A percentile compares a stretch with the other conserved stretches of the same genome.
Evolutionary conservation across 2,329 filamentous ascomycete species (phyloP).

Genomic region (Didymella arachidicola): DNA sequence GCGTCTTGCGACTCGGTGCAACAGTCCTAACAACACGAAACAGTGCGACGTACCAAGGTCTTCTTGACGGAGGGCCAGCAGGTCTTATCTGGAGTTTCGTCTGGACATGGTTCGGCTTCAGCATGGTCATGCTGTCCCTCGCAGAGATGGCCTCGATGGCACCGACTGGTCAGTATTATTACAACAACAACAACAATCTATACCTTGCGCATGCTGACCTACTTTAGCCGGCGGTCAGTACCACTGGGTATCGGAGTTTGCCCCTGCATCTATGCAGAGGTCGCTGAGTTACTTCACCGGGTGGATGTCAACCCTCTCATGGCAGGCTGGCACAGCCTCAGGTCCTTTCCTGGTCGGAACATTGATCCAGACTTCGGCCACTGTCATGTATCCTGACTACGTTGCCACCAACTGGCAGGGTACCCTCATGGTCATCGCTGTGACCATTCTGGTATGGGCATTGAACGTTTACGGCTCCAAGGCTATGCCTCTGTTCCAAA

Average conservation of each 20-base stretch:
- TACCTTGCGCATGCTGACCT: not conserved
- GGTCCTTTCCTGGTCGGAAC: constrained; percentile 59
- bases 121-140: constrained; percentile 42
- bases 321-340: constrained; percentile 60
- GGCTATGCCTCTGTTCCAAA: constrained; percentile 47
- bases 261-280: constrained; percentile 40
- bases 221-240: constrained; percentile 41
- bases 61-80: constrained; percentile 43
- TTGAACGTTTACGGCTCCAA: constrained; percentile 51
- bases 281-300: constrained; percentile 46
- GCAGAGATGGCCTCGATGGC: constrained; percentile 49
- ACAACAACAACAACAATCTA: not conserved
- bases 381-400: constrained; percentile 55
- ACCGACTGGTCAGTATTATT: constrained; percentile 26
- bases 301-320: constrained; percentile 60
- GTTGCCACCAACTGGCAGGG: constrained; percentile 56
- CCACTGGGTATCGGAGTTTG: constrained; percentile 48
- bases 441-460: constrained; percentile 54
- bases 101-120: constrained; percentile 47
- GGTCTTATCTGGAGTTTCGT: constrained; percentile 48
- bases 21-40: constrained; percentile 13
- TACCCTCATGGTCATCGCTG: constrained; percentile 58
- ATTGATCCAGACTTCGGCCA: constrained; percentile 55
- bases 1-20: not conserved
- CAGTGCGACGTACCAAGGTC: constrained; percentile 41